phyloP scores from a whole-genome alignment of 768 basidiomycete genomes.

The Pilatotrama ljubarskyi region DNA sequence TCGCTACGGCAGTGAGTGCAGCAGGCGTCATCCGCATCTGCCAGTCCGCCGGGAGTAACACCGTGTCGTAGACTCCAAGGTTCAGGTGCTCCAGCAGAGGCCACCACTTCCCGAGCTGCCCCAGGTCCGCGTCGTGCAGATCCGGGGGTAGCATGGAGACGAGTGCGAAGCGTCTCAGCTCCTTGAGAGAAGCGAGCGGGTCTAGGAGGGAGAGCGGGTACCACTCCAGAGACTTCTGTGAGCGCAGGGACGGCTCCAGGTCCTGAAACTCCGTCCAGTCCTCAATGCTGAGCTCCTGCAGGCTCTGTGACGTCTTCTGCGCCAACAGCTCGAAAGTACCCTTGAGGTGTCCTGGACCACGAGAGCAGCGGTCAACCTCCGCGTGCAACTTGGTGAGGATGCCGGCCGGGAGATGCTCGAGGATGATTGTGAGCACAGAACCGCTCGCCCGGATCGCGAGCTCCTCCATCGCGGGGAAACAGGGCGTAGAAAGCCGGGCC shows the following conservation, averaged over 20 bases:
- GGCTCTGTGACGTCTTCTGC: slow-evolving; percentile 20
- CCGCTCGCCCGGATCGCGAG: slow-evolving; percentile 22
- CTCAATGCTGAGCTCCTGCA: slow-evolving; percentile 24
- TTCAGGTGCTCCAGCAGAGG: slow-evolving; percentile 28
- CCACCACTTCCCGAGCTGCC: slow-evolving; percentile 31
- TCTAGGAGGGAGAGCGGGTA: slow-evolving; percentile 28
- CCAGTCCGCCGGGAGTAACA: slow-evolving; percentile 22
- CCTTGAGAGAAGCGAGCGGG: slow-evolving; percentile 28
- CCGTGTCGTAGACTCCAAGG: slow-evolving; percentile 26
- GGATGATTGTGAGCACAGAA: slow-evolving; percentile 15
- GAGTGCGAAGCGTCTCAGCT: slow-evolving; percentile 28
- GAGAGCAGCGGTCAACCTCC: slow-evolving; percentile 17
- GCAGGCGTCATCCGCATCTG: slow-evolving; percentile 21
- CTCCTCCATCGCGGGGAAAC: slow-evolving; percentile 20
- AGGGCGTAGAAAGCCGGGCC: neutral
- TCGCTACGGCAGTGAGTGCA: slow-evolving; percentile 24
- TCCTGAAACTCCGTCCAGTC: slow-evolving; percentile 18
- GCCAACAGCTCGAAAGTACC: slow-evolving; percentile 25
- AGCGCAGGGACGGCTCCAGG: neutral
- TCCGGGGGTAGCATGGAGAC: slow-evolving; percentile 28
- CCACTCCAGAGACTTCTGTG: neutral
- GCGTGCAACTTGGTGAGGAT: slow-evolving; percentile 21
- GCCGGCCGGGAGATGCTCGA: slow-evolving; percentile 17
- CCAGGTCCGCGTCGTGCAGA: slow-evolving; percentile 29
- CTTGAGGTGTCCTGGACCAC: slow-evolving; percentile 8